Percentiles rank a stretch among this genome's conserved stretches.
These are phyloP conservation scores for Penicillium canescens DNA, from an alignment of 495 filamentous ascomycete species.

Conservation along the genomic window DNA sequence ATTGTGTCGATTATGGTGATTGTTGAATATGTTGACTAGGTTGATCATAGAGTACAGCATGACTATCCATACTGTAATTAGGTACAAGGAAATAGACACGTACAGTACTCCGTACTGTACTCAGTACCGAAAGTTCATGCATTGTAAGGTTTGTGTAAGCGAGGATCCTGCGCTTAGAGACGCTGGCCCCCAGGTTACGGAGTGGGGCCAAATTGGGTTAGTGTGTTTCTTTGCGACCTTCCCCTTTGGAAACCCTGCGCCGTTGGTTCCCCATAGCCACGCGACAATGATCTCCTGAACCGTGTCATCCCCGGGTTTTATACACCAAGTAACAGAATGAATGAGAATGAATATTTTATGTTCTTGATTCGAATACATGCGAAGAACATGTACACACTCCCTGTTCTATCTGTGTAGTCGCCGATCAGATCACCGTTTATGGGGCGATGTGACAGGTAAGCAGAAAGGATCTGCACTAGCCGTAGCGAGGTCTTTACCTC, in stretches of 20 bases:
- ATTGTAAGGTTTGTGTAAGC: conserved; percentile 23
- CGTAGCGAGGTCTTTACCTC: conserved; percentile 31
- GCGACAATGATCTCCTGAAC: conserved; percentile 13
- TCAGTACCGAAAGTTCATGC: neutral
- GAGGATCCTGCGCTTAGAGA: conserved; percentile 27
- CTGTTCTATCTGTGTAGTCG: conserved; percentile 16
- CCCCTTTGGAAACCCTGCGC: conserved; percentile 7
- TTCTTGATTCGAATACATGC: no score
- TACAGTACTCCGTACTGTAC: neutral
- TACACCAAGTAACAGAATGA: no score
- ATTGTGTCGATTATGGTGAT: no score
- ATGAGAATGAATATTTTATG: no score
- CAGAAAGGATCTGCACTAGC: conserved; percentile 36
- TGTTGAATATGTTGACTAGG: no score
- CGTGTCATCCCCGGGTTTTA: conserved; percentile 8
- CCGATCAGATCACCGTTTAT: conserved; percentile 31
- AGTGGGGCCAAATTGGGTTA: conserved; percentile 3
- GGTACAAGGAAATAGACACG: neutral
- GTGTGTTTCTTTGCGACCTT: conserved; percentile 3
- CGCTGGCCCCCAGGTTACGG: conserved; percentile 18
- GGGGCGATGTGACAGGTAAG: conserved; percentile 34
- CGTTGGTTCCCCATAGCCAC: conserved; percentile 12
- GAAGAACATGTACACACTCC: neutral
- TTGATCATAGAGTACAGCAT: no score
- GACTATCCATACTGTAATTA: no score